Percentiles rank a stretch among this genome's conserved stretches.
These are phyloP conservation scores for Craterostigma plantagineum DNA, from an alignment of 257 asterid genomes.

Conservation along the genomic window DNA sequence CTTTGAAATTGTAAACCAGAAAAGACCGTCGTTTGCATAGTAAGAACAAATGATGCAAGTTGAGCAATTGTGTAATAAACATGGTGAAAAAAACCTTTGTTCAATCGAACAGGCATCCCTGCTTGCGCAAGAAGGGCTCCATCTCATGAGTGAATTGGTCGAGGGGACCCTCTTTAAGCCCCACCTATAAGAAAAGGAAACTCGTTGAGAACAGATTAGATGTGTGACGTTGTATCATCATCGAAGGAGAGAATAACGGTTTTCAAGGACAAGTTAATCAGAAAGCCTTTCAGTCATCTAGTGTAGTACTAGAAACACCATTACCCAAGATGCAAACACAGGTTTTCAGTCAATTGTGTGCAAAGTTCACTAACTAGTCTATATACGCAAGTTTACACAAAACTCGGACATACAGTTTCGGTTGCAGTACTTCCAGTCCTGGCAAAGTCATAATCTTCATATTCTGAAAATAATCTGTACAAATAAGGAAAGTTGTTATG, in stretches of 20 bases:
- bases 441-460: conserved; percentile 77
- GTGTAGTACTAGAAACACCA: no score
- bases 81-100: no score
- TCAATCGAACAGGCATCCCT: conserved; percentile 89
- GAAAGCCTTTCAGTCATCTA: no score
- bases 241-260: no score
- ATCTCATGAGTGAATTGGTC: conserved; percentile 88
- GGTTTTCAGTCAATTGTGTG: no score
- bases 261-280: no score
- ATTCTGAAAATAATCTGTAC: conserved; percentile 47
- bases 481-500: not conserved
- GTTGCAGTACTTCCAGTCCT: conserved; percentile 71
- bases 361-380: no score
- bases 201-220: not conserved
- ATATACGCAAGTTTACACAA: not conserved
- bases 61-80: not conserved
- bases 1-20: not conserved
- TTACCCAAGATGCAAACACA: no score
- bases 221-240: no score
- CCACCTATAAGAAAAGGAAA: conserved; percentile 37
- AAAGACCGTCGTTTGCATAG: conserved; percentile 4
- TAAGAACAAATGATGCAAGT: not conserved
- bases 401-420: conserved; percentile 35
- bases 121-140: conserved; percentile 89
- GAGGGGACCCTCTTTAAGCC: conserved; percentile 86